These are phyloP conservation scores for Heracleum sosnowskyi DNA, from an alignment of 129 eudicot genomes.

Conservation along the genomic window DNA sequence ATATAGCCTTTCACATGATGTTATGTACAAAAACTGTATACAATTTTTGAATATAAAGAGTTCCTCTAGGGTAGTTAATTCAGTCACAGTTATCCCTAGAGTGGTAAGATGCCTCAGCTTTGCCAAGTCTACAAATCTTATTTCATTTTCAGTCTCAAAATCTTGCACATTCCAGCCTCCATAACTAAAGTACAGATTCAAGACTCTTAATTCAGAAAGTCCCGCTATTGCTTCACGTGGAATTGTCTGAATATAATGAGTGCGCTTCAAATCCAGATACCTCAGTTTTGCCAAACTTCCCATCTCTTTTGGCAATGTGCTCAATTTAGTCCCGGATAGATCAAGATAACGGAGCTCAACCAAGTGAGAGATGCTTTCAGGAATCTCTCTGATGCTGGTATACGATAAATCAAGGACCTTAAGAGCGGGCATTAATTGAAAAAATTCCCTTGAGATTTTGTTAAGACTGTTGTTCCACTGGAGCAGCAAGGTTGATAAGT, in stretches of 20 bases:
- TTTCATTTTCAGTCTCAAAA: background rate
- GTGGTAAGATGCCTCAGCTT: slow-evolving; percentile 12
- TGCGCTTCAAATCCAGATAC: slow-evolving; percentile 35
- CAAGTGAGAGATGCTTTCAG: slow-evolving; percentile 21
- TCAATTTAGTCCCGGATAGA: slow-evolving; percentile 34
- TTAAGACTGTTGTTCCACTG: slow-evolving; percentile 28
- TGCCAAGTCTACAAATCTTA: slow-evolving; percentile 7
- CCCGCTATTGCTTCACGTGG: slow-evolving; percentile 32
- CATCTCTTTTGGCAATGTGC: slow-evolving; percentile 26
- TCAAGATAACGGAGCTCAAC: slow-evolving; percentile 30
- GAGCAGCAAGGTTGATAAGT: slow-evolving; percentile 33
- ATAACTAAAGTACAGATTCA: slow-evolving; percentile 33
- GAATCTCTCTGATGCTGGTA: slow-evolving; percentile 34
- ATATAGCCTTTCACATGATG: slow-evolving; percentile 26
- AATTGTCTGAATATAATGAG: slow-evolving; percentile 24
- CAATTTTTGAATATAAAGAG: slow-evolving; percentile 13
- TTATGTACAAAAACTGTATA: slow-evolving; percentile 30
- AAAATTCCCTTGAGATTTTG: slow-evolving; percentile 21
- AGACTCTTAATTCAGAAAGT: slow-evolving; percentile 23
- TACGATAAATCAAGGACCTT: slow-evolving; percentile 36
- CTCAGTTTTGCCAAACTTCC: slow-evolving; percentile 22
- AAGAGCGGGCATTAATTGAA: slow-evolving; percentile 27
- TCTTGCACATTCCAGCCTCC: slow-evolving; percentile 24
- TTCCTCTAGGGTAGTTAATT: slow-evolving; percentile 15
- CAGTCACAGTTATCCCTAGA: slow-evolving; percentile 30